Percentiles rank a stretch among this genome's conserved stretches.
Evolutionary conservation across 2,329 filamentous ascomycete genomes (phyloP).

Genomic region (Fusarium camptoceras): DNA sequence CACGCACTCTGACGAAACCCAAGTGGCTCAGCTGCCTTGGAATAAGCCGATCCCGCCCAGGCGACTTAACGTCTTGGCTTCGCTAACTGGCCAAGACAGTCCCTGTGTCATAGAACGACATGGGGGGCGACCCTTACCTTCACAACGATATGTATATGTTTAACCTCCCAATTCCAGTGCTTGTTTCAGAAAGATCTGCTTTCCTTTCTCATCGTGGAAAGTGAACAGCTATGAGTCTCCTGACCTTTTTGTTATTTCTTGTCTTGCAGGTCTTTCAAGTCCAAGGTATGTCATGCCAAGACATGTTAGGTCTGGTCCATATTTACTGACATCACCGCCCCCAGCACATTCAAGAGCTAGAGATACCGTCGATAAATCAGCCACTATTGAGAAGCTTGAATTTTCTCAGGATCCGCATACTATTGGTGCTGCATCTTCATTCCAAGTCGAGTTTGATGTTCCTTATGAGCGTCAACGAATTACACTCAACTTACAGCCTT

Average conservation of each 20-base stretch:
- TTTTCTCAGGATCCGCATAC: slow-evolving; percentile 13
- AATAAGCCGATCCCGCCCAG: slow-evolving; percentile 21
- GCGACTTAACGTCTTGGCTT: slow-evolving; percentile 15
- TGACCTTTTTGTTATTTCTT: slow-evolving; percentile 8
- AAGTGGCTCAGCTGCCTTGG: slow-evolving; percentile 36
- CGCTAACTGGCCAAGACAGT: slow-evolving; percentile 23
- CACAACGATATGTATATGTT: slow-evolving; percentile 13
- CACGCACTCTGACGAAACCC: slow-evolving; percentile 19
- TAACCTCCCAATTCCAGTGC: not conserved
- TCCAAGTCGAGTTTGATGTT: slow-evolving; percentile 29
- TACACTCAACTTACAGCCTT: slow-evolving; percentile 25
- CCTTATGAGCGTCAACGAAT: slow-evolving; percentile 12
- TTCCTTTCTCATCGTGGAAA: not conserved
- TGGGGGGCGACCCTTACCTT: not conserved
- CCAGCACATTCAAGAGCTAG: slow-evolving; percentile 15
- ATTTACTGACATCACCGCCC: slow-evolving; percentile 1
- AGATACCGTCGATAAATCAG: slow-evolving; percentile 7
- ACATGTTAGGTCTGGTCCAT: not conserved
- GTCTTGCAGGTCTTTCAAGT: not conserved
- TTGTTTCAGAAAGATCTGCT: not conserved
- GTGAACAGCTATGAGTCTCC: slow-evolving; percentile 20
- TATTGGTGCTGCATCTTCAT: slow-evolving; percentile 9
- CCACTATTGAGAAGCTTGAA: slow-evolving; percentile 17
- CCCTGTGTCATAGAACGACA: slow-evolving; percentile 24
- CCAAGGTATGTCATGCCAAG: slow-evolving; percentile 11